These are phyloP conservation scores for Byssochlamys sp. DNA, from an alignment of 2,329 filamentous ascomycete species.

Conservation along the genomic window DNA sequence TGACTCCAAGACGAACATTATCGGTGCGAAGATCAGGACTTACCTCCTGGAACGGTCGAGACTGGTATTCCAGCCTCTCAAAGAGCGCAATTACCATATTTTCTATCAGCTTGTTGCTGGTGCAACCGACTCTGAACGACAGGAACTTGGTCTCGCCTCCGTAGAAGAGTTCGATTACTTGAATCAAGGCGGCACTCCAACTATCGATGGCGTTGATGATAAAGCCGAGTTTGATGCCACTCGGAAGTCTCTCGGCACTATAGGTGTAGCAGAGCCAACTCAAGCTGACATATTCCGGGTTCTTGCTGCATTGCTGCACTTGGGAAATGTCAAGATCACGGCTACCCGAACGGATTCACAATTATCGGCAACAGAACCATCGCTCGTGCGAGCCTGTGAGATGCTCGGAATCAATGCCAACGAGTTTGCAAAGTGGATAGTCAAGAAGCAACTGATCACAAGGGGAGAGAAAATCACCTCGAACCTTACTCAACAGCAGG, in stretches of 20 bases:
- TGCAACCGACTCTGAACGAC: slow-evolving; percentile 70
- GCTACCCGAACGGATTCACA: slow-evolving; percentile 81
- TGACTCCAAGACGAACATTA: slow-evolving; percentile 86
- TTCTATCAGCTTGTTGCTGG: slow-evolving; percentile 96
- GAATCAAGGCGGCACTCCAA: slow-evolving; percentile 84
- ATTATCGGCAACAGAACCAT: slow-evolving; percentile 68
- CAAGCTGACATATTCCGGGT: slow-evolving; percentile 83
- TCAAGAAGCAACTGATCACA: slow-evolving; percentile 96
- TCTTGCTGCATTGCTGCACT: slow-evolving; percentile 79
- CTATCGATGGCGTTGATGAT: slow-evolving; percentile 90
- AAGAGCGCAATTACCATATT: slow-evolving; percentile 97
- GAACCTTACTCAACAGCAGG: slow-evolving; percentile 86
- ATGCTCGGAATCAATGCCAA: slow-evolving; percentile 78
- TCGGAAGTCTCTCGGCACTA: slow-evolving; percentile 72
- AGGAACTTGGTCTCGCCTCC: slow-evolving; percentile 67
- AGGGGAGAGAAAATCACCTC: slow-evolving; percentile 96
- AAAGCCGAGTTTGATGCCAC: slow-evolving; percentile 87
- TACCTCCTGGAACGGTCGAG: slow-evolving; percentile 91
- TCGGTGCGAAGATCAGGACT: slow-evolving; percentile 91
- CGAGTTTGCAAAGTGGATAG: slow-evolving; percentile 93
- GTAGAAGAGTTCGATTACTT: slow-evolving; percentile 91
- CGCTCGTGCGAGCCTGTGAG: slow-evolving; percentile 67
- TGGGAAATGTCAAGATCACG: slow-evolving; percentile 93
- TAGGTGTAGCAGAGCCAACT: slow-evolving; percentile 65
- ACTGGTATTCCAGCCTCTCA: slow-evolving; percentile 91